phyloP scores from a whole-genome alignment of 176 grass and related monocot species.

The Hordeum marinum region DNA sequence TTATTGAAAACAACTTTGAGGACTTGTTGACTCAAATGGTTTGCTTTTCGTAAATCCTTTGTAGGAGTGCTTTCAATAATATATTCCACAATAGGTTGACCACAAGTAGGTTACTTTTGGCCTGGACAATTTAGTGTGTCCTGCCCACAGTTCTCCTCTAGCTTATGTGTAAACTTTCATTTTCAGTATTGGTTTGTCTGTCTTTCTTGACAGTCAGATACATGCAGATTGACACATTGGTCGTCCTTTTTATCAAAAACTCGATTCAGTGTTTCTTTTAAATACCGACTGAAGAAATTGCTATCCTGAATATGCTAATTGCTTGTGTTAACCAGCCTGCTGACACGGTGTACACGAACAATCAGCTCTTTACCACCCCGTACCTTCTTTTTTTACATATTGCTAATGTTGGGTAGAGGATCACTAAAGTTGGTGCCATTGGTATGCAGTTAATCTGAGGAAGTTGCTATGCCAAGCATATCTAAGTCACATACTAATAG shows the following conservation, averaged over 20 bases:
- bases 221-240: background rate
- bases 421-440: constrained; percentile 13
- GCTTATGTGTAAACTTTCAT: background rate
- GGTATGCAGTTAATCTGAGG: constrained; percentile 9
- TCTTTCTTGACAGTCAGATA: constrained; percentile 2
- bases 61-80: background rate
- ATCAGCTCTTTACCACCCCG: constrained; percentile 18
- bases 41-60: background rate
- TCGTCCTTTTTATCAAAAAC: background rate
- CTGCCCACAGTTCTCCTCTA: background rate
- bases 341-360: background rate
- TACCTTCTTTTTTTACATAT: constrained; percentile 26
- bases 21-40: background rate
- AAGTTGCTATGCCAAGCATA: constrained; percentile 33
- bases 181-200: background rate
- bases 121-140: background rate
- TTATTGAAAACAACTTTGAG: background rate
- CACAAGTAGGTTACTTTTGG: background rate
- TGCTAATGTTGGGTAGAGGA: constrained; percentile 22
- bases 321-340: constrained; percentile 5
- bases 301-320: background rate
- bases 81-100: background rate
- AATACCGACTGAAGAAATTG: background rate
- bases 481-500: constrained; percentile 36
- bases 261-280: background rate